Evolutionary conservation across 331 rosid species (phyloP).

Genomic region (Saraca asoca): DNA sequence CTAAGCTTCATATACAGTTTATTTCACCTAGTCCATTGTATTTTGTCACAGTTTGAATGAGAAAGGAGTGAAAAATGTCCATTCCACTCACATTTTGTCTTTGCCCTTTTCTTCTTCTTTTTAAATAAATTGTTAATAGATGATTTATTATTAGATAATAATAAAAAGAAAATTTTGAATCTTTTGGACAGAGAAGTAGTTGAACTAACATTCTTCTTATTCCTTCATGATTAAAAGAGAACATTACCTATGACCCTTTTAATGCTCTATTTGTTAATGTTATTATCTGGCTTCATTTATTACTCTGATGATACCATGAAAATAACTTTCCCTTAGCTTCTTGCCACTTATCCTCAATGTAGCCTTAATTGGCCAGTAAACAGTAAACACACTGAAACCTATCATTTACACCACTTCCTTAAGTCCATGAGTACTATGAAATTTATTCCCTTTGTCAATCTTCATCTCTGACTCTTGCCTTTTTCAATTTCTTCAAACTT

Average conservation of each 20-base stretch:
- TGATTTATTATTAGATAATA: no score
- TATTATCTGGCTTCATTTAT: constrained; percentile 34
- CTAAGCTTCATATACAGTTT: constrained; percentile 39
- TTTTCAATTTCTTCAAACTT: constrained; percentile 32
- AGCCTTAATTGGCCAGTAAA: constrained; percentile 53
- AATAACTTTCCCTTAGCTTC: constrained; percentile 36
- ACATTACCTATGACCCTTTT: constrained; percentile 14
- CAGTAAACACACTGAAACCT: constrained; percentile 34
- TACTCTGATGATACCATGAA: constrained; percentile 19
- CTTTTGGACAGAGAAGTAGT: no score
- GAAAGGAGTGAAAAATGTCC: neutral
- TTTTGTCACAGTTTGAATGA: constrained; percentile 34
- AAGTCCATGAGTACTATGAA: constrained; percentile 27
- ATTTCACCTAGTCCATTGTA: constrained; percentile 1
- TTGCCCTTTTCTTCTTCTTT: constrained; percentile 16
- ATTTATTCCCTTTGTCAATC: constrained; percentile 27
- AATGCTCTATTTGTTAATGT: neutral
- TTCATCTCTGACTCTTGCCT: constrained; percentile 16
- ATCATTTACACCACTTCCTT: constrained; percentile 40
- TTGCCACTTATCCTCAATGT: constrained; percentile 46
- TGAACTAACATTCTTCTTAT: neutral
- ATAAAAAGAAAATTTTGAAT: no score
- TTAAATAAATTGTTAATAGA: no score
- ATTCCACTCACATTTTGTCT: constrained; percentile 35
- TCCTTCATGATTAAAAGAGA: neutral